Percentiles rank a stretch among this genome's conserved stretches.
Conservation (phyloP, 2,329 filamentous ascomycete species). For the Pseudocercospora crystallina region DNA sequence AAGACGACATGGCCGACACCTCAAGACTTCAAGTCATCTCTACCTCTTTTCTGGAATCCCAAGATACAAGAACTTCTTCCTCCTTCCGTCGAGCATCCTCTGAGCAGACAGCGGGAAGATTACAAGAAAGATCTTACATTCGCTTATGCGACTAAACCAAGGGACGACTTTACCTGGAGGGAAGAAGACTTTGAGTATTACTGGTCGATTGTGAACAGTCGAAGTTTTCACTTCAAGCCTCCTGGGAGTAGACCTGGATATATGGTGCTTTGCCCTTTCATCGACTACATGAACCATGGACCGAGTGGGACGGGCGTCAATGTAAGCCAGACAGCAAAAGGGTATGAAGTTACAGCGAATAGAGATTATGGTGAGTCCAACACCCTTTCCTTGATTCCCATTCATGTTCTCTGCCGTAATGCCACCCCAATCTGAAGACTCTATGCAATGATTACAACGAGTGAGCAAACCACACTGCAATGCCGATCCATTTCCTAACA, state of each 20-base stretch:
- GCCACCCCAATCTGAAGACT: too few relatives aligned
- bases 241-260: slow-evolving; percentile 54
- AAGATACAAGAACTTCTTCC: slow-evolving; percentile 43
- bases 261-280: slow-evolving; percentile 69
- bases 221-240: slow-evolving; percentile 59
- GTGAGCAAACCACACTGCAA: too few relatives aligned
- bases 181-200: slow-evolving; percentile 53
- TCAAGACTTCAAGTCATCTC: slow-evolving; percentile 57
- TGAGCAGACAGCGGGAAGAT: slow-evolving; percentile 33
- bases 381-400: not conserved
- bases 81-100: slow-evolving; percentile 34
- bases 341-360: slow-evolving; percentile 58
- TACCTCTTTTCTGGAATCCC: slow-evolving; percentile 58
- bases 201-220: slow-evolving; percentile 62
- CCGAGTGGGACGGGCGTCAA: slow-evolving; percentile 47
- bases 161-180: slow-evolving; percentile 17
- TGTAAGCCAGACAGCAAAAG: slow-evolving; percentile 51
- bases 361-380: slow-evolving; percentile 47
- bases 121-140: slow-evolving; percentile 27
- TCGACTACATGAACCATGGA: slow-evolving; percentile 68
- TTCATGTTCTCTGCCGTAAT: not conserved
- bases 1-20: slow-evolving; percentile 57
- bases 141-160: not conserved
- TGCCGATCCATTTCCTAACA: not conserved
- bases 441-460: too few relatives aligned